Base-by-base conservation (phyloP, 495 filamentous ascomycete species). In the Aspergillus cristatus region DNA sequence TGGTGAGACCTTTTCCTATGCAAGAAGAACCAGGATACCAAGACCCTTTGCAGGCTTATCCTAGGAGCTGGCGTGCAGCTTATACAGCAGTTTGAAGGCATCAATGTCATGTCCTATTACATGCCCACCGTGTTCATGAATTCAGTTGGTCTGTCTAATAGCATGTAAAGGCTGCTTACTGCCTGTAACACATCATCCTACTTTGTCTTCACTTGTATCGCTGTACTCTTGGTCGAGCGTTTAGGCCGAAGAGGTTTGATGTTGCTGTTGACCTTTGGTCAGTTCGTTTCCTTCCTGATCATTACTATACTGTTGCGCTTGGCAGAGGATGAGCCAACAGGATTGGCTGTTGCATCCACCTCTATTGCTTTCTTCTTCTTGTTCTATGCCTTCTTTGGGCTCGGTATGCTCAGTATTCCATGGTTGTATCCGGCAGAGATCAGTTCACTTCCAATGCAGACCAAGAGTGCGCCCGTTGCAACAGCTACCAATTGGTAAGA, bases 361-460 rank as follows among this genome's bases (percentile, higher is more conserved):
- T 70, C 67, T 0, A 52, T 76, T 12, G 58, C 65, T 1, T 78
- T 78, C 46, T 67, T 78, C 44, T 75, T 76, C 34, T 42, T 75
- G 14, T 74, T 65, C 40, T 66, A 67, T 37, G 60, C 63, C 31
- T 59, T 51, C 39, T 77, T 77, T 38, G 73, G 70, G 5, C 60
- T 76, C 31, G 74, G 71, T 3, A 72, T 70, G 68, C 64, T 74
- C 4, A 70, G 70, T n/a, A 65, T 72, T 3, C 71, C 71, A 0
- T 78, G 74, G 75, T 57, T 81, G 1, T 82, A 79, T 49, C 73
- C 75, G 3, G 74, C 76, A 12, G 79, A 81, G 46, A 75, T 81
- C 53, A 78, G 72, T 45, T 67, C 67, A 15, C 55, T 80, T 2
- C 58, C 63, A 3, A 76, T 76, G 65, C 50, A 74, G 11, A 72